phyloP scores from a whole-genome alignment of 2,329 filamentous ascomycete species.

The Diplocarpon rosae region DNA sequence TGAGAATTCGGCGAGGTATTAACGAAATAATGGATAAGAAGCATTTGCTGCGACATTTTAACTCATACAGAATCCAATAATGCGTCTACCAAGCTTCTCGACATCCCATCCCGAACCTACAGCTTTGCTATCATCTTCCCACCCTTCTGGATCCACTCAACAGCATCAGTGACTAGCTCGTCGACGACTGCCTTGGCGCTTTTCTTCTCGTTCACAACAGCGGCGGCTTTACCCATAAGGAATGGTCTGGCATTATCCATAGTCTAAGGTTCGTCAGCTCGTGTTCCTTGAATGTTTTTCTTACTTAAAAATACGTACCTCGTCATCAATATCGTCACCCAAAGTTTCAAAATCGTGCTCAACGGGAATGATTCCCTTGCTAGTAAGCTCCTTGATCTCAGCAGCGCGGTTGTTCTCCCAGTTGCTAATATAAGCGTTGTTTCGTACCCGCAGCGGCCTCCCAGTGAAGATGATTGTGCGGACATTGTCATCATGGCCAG shows the following conservation, averaged over 20 bases:
- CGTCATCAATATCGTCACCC: constrained; percentile 55
- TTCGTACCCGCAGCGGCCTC: constrained; percentile 84
- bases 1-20: too few relatives aligned
- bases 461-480: constrained; percentile 98
- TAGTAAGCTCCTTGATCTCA: constrained; percentile 87
- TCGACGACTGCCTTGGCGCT: constrained; percentile 84
- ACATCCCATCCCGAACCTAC: constrained; percentile 28
- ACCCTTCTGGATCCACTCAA: constrained; percentile 56
- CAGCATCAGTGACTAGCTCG: constrained; percentile 80
- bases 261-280: constrained; percentile 33
- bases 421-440: constrained; percentile 85
- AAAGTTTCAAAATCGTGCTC: constrained; percentile 89
- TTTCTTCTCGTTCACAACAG: constrained; percentile 89
- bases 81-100: too few relatives aligned
- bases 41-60: too few relatives aligned
- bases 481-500: constrained; percentile 90
- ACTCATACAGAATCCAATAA: too few relatives aligned
- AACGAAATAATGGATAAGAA: too few relatives aligned
- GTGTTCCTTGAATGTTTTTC: too few relatives aligned
- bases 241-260: constrained; percentile 87
- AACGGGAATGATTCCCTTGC: constrained; percentile 84
- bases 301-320: constrained; percentile 9
- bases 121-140: constrained; percentile 60
- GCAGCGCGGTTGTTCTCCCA: constrained; percentile 87
- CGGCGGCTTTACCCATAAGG: constrained; percentile 94